Conservation (phyloP, 176 grass and related monocot genomes). For the Oryza coarctata region DNA sequence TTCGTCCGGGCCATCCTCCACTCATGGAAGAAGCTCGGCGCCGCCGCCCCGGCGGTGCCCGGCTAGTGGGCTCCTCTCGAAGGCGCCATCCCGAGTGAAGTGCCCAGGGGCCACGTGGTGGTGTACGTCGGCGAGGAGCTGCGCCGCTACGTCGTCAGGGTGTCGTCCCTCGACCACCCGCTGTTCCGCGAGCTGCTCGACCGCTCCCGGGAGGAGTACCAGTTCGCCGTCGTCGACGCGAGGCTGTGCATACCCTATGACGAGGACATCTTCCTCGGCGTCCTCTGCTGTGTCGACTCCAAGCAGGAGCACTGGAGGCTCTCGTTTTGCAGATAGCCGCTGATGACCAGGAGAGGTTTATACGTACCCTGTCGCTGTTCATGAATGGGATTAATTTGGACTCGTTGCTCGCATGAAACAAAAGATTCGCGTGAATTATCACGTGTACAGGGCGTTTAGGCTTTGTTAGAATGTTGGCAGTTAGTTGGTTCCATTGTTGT, state of each 20-base stretch:
- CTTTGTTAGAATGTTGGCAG: neutral
- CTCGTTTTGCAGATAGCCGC: slow-evolving; percentile 24
- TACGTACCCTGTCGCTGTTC: neutral
- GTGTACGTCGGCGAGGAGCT: slow-evolving; percentile 79
- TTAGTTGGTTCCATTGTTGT: neutral
- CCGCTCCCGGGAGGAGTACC: slow-evolving; percentile 65
- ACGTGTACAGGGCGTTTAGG: slow-evolving; percentile 19
- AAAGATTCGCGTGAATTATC: slow-evolving; percentile 5
- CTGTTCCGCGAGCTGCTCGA: slow-evolving; percentile 81
- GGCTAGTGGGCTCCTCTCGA: slow-evolving; percentile 34
- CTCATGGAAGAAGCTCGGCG: slow-evolving; percentile 51
- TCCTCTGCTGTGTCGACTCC: slow-evolving; percentile 53
- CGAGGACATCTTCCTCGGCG: slow-evolving; percentile 66
- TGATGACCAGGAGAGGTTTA: neutral
- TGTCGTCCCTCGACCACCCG: slow-evolving; percentile 77
- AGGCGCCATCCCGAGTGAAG: slow-evolving; percentile 61
- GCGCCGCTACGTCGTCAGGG: slow-evolving; percentile 61
- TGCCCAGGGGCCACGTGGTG: slow-evolving; percentile 81
- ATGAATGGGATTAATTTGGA: neutral
- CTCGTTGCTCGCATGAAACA: neutral
- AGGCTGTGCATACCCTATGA: slow-evolving; percentile 79
- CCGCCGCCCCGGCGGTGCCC: slow-evolving; percentile 13
- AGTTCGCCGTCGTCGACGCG: slow-evolving; percentile 37
- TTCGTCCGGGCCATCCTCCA: slow-evolving; percentile 50
- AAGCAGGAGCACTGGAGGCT: slow-evolving; percentile 16